These are phyloP conservation scores for Phaffomyces antillensis DNA, from an alignment of 805 yeast species.

Conservation along the genomic window DNA sequence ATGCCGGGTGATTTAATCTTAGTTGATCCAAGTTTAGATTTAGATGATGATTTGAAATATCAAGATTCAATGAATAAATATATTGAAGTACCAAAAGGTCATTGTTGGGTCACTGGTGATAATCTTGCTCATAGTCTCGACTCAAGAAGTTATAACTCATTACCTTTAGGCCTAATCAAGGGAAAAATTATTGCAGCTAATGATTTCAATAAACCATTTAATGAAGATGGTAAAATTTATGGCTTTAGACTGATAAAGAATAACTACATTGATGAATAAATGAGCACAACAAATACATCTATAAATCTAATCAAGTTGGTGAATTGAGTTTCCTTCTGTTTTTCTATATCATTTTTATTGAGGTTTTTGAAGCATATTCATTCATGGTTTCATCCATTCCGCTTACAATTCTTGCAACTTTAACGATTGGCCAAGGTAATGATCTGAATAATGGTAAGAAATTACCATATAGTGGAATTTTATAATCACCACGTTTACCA, in stretches of 20 bases:
- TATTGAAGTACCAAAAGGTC: slow-evolving; percentile 85
- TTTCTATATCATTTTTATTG: too few species aligned
- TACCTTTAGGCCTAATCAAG: slow-evolving; percentile 81
- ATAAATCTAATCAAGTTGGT: too few species aligned
- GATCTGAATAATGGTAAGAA: slow-evolving; percentile 65
- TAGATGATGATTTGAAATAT: slow-evolving; percentile 15
- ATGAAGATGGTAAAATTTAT: slow-evolving; percentile 34
- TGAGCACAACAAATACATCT: too few species aligned
- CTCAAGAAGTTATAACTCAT: slow-evolving; percentile 80
- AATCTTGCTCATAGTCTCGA: slow-evolving; percentile 82
- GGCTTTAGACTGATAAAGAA: slow-evolving; percentile 52
- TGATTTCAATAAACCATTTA: slow-evolving; percentile 42
- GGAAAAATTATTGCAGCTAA: slow-evolving; percentile 81
- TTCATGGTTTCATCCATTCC: slow-evolving; percentile 42
- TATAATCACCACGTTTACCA: slow-evolving; percentile 65
- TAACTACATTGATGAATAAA: slow-evolving; percentile 34
- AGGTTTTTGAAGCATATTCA: background rate
- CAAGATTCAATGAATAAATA: slow-evolving; percentile 34
- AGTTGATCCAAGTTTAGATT: slow-evolving; percentile 64
- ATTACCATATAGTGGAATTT: slow-evolving; percentile 70
- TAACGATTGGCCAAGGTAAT: slow-evolving; percentile 60
- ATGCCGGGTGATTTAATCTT: slow-evolving; percentile 89
- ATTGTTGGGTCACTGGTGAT: slow-evolving; percentile 97
- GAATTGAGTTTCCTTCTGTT: too few species aligned
- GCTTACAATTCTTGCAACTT: slow-evolving; percentile 31